Percentiles rank a stretch among this genome's conserved stretches.
Conservation (phyloP, 2,329 filamentous ascomycete genomes). For the Scopulariopsis brevicaulis region DNA sequence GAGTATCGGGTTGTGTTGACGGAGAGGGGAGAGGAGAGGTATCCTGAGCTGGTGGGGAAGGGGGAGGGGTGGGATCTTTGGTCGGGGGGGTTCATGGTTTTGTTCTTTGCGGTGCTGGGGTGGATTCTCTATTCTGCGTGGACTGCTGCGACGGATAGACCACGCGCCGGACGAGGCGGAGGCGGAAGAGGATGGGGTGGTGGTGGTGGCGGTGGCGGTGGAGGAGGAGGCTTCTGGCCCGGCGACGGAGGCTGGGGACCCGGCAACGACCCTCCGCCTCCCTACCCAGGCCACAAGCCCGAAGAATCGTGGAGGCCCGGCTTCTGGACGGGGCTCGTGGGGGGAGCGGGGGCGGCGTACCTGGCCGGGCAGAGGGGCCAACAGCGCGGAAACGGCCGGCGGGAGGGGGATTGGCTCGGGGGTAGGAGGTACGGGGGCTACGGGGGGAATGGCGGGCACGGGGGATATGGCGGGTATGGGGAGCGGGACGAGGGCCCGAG, state of each 20-base stretch:
- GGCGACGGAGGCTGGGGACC: slow-evolving; percentile 25
- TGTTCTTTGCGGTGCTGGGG: slow-evolving; percentile 47
- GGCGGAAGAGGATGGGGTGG: slow-evolving; percentile 21
- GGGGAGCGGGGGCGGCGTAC: slow-evolving; percentile 60
- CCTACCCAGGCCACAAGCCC: slow-evolving; percentile 26
- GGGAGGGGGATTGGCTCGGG: not conserved
- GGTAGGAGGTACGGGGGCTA: not conserved
- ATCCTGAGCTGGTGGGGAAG: slow-evolving; percentile 40
- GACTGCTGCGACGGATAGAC: slow-evolving; percentile 14
- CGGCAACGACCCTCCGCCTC: slow-evolving; percentile 39
- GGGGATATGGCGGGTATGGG: not conserved
- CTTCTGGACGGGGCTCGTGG: slow-evolving; percentile 61
- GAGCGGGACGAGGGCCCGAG: not conserved
- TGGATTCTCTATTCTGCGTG: slow-evolving; percentile 54
- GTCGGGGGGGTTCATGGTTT: slow-evolving; percentile 41
- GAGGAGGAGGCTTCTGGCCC: slow-evolving; percentile 16
- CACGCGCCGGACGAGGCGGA: slow-evolving; percentile 16
- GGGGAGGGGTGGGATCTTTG: slow-evolving; percentile 10
- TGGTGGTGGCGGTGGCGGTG: slow-evolving; percentile 24
- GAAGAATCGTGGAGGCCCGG: slow-evolving; percentile 54
- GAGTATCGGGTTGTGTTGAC: slow-evolving; percentile 79
- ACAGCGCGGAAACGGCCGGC: slow-evolving; percentile 11
- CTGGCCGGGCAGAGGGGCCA: slow-evolving; percentile 41
- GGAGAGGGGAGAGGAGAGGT: slow-evolving; percentile 59
- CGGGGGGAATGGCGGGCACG: not conserved